Evolutionary conservation across 2,329 filamentous ascomycete genomes (phyloP).

Genomic region (Fusarium drepaniforme): DNA sequence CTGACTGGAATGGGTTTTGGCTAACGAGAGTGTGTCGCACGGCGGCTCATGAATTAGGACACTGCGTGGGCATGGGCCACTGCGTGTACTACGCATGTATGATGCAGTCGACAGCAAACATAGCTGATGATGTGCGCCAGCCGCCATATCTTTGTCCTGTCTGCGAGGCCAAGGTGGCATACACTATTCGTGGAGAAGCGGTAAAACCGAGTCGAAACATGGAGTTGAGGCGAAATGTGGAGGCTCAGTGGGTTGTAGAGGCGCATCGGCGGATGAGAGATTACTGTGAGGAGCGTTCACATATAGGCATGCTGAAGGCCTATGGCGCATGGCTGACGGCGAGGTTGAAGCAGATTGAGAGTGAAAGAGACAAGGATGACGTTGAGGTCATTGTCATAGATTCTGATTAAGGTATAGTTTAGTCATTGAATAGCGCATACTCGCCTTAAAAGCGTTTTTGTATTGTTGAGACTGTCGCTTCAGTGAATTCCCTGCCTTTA

Average conservation of each 20-base stretch:
- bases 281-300: background rate
- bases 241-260: background rate
- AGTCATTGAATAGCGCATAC: background rate
- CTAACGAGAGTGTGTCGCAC: slow-evolving; percentile 69
- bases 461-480: background rate
- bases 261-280: background rate
- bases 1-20: slow-evolving; percentile 61
- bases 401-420: background rate
- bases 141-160: slow-evolving; percentile 73
- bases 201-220: background rate
- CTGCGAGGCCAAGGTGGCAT: slow-evolving; percentile 65
- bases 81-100: slow-evolving; percentile 74
- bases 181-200: background rate
- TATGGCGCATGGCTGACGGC: background rate
- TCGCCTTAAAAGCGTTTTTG: background rate
- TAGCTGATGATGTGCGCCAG: slow-evolving; percentile 70
- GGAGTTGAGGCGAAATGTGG: background rate
- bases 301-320: background rate
- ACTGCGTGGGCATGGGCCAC: slow-evolving; percentile 75
- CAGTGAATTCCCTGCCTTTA: background rate
- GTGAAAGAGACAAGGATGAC: background rate
- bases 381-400: background rate
- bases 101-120: slow-evolving; percentile 70
- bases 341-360: background rate
- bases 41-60: slow-evolving; percentile 73